These are phyloP conservation scores for Grigorovia yakushimaensis DNA, from an alignment of 805 yeast species.

Conservation along the genomic window DNA sequence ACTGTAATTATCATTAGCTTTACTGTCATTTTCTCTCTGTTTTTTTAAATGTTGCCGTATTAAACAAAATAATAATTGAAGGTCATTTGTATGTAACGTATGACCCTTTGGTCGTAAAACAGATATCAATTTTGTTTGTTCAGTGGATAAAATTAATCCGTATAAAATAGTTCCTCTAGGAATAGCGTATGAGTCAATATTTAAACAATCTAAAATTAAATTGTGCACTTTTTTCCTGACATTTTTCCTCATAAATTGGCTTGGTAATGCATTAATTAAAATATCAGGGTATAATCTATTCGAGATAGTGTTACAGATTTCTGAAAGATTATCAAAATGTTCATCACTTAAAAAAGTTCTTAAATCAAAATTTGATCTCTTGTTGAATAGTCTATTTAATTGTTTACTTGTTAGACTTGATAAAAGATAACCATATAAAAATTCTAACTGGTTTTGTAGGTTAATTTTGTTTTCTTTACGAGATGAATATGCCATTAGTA, in stretches of 20 bases:
- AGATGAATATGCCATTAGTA: constrained; percentile 60
- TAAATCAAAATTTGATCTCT: constrained; percentile 72
- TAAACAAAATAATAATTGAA: constrained; percentile 63
- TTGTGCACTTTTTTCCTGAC: constrained; percentile 42
- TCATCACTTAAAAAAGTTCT: constrained; percentile 65
- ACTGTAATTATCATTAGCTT: background rate
- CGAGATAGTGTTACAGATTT: constrained; percentile 46
- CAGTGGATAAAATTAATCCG: constrained; percentile 59
- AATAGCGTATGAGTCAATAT: constrained; percentile 14
- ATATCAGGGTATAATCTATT: constrained; percentile 47
- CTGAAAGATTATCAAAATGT: constrained; percentile 62
- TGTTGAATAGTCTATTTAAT: constrained; percentile 54
- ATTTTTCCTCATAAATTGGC: constrained; percentile 48
- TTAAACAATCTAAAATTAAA: constrained; percentile 15
- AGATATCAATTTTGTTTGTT: constrained; percentile 48
- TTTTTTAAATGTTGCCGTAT: constrained; percentile 38
- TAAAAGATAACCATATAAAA: constrained; percentile 67
- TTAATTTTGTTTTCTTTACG: constrained; percentile 44
- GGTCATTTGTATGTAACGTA: constrained; percentile 69
- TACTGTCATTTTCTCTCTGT: constrained; percentile 8
- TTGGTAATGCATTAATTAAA: constrained; percentile 55
- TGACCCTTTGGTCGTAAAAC: constrained; percentile 72
- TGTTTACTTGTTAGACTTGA: constrained; percentile 77
- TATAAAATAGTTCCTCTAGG: constrained; percentile 54
- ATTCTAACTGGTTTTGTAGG: constrained; percentile 53